Base-by-base conservation (phyloP, 2,329 filamentous ascomycete species). In the Trichothecium roseum region DNA sequence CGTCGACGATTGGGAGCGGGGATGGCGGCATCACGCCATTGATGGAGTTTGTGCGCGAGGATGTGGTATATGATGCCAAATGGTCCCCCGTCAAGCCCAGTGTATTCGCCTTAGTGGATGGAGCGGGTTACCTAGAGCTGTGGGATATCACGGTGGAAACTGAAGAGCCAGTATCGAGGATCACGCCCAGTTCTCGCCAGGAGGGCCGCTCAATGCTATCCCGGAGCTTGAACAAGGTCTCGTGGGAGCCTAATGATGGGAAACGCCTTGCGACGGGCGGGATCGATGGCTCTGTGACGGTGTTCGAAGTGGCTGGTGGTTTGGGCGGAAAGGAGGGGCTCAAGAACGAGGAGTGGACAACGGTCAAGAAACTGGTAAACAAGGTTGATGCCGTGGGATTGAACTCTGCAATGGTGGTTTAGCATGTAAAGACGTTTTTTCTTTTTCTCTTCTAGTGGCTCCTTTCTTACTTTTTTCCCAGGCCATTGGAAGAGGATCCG, bases 41-140 rank as follows among this genome's bases (percentile, higher is more conserved):
- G 18, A 71, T 96, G 10, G 87, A 96, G 44, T 86, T 98, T 52
- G 81, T 84, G 15, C 81, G 91, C 37, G 93, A 98, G 61, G 93
- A 98, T 50, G 81, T 95, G 15, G 88, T 98, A 35, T 98, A 98
- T 61, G 89, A 95, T 55, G 88, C 86, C 3, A 81, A 81, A 36
- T 98, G 93, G 93, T 94, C 86, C 12, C 91, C 91, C 0, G 75
- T 91, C 44, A 89, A 91, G 55, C 91, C 91, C 1, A 88, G 87
- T 27, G 84, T 98, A 8, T 98, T 98, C 59, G 86, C 85, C 2
- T 76, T 94, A 15, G 91, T 96, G 3, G 93, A 98, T 48, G 91
- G 91, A 24, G 85, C 84, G 3, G 93, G 91, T 20, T 84, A 79
- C 58, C 68, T 98, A 14, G 93, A 98, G 60, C 70, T 98, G 34